Conservation (phyloP, 2,329 filamentous ascomycete species). For the Penicillium polonicum region DNA sequence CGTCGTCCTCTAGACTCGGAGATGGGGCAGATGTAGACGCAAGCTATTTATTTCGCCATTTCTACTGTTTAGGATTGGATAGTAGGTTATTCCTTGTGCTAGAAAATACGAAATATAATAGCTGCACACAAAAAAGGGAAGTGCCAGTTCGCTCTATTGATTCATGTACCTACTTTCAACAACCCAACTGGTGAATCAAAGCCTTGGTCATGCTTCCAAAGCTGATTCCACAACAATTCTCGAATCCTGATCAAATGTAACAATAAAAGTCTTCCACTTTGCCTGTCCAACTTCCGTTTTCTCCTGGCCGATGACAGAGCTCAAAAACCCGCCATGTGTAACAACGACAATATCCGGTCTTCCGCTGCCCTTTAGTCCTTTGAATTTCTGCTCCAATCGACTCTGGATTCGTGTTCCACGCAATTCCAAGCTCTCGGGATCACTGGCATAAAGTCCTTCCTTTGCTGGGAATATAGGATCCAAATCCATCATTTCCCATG, state of each 20-base stretch:
- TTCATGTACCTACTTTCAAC: not conserved
- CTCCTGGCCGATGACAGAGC: not conserved
- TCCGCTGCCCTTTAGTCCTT: not conserved
- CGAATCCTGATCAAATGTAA: conserved; percentile 4
- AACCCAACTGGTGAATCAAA: not conserved
- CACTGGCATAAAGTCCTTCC: conserved; percentile 6
- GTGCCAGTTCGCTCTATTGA: not conserved
- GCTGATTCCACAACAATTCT: not conserved
- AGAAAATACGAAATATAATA: not conserved
- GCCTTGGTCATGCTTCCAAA: not conserved
- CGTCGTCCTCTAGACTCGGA: too few relatives aligned
- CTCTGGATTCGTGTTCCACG: conserved; percentile 2
- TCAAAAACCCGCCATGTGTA: conserved; percentile 14
- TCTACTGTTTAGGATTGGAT: not conserved
- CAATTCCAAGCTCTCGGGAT: not conserved
- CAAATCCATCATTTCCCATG: conserved; percentile 9
- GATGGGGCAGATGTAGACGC: too few relatives aligned
- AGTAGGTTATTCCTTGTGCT: not conserved
- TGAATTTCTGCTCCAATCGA: conserved; percentile 1
- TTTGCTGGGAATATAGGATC: conserved; percentile 10
- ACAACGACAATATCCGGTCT: conserved; percentile 15
- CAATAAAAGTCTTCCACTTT: conserved; percentile 5
- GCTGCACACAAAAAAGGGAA: too few relatives aligned
- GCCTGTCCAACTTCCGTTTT: not conserved
- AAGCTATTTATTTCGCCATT: not conserved